Evolutionary conservation across 2,329 filamentous ascomycete species (phyloP).

Genomic region (Cladorrhinum sp.): DNA sequence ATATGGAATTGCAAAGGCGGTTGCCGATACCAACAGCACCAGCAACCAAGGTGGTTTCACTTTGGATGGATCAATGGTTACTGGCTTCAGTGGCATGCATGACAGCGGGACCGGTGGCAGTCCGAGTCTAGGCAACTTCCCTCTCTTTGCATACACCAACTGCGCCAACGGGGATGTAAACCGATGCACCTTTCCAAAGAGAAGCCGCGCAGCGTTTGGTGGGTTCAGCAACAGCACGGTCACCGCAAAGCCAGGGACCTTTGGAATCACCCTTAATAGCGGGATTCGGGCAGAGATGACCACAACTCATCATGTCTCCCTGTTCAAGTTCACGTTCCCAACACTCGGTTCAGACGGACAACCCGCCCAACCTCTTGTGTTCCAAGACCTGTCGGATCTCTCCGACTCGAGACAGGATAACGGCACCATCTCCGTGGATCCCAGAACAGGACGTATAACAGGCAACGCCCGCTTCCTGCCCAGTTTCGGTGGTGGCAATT

Average conservation of each 20-base stretch:
- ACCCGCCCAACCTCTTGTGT: conserved; percentile 54
- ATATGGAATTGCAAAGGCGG: conserved; percentile 54
- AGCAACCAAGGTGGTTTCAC: conserved; percentile 59
- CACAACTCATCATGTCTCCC: conserved; percentile 59
- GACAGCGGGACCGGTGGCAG: conserved; percentile 56
- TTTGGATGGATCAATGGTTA: conserved; percentile 47
- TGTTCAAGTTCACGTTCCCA: conserved; percentile 66
- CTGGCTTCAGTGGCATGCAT: conserved; percentile 57
- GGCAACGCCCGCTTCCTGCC: conserved; percentile 61
- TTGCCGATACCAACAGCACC: conserved; percentile 51
- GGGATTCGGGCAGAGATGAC: conserved; percentile 66
- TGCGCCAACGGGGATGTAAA: conserved; percentile 62
- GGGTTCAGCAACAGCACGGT: conserved; percentile 50
- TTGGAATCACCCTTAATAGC: conserved; percentile 57
- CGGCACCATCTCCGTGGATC: conserved; percentile 54
- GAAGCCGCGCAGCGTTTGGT: conserved; percentile 38
- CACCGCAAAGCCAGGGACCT: conserved; percentile 61
- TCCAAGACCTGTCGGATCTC: conserved; percentile 65
- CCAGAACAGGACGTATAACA: conserved; percentile 56
- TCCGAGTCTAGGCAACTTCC: conserved; percentile 70
- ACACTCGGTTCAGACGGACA: conserved; percentile 34
- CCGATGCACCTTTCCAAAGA: conserved; percentile 58
- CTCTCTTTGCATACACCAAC: conserved; percentile 63
- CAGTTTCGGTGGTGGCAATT: conserved; percentile 63
- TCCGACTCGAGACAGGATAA: conserved; percentile 58